phyloP scores from a whole-genome alignment of 2,329 filamentous ascomycete species.

The Chrysoporthe deuterocubensis region DNA sequence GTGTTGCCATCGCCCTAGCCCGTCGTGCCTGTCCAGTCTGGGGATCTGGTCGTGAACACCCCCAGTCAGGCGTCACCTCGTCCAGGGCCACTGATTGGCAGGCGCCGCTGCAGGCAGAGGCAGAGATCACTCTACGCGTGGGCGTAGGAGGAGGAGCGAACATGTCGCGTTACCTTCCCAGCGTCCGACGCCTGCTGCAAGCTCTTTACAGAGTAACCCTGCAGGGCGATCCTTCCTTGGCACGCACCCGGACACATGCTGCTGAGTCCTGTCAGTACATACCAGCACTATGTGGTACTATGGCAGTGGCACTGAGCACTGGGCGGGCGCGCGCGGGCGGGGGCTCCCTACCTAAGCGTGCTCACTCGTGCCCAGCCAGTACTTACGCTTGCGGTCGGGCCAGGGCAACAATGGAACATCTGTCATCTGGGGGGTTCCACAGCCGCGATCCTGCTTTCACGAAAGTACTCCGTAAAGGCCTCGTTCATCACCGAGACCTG shows the following conservation, averaged over 20 bases:
- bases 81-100: background rate
- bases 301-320: too few species aligned
- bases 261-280: too few species aligned
- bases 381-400: background rate
- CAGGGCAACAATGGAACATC: background rate
- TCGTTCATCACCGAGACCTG: background rate
- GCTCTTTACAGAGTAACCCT: background rate
- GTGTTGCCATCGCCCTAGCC: background rate
- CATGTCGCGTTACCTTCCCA: background rate
- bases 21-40: background rate
- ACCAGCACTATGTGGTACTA: too few species aligned
- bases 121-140: slow-evolving; percentile 7
- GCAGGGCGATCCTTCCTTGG: too few species aligned
- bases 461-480: too few species aligned
- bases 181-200: background rate
- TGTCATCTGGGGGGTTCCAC: background rate
- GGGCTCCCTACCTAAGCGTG: background rate
- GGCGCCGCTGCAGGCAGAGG: background rate
- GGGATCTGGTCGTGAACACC: background rate
- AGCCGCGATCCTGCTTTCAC: background rate
- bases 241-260: too few species aligned
- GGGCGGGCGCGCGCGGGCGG: background rate
- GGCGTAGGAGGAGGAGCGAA: background rate
- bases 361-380: background rate
- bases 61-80: background rate